These are phyloP conservation scores for Leccinum disarticulatum DNA, from an alignment of 768 basidiomycete genomes.

Conservation along the genomic window DNA sequence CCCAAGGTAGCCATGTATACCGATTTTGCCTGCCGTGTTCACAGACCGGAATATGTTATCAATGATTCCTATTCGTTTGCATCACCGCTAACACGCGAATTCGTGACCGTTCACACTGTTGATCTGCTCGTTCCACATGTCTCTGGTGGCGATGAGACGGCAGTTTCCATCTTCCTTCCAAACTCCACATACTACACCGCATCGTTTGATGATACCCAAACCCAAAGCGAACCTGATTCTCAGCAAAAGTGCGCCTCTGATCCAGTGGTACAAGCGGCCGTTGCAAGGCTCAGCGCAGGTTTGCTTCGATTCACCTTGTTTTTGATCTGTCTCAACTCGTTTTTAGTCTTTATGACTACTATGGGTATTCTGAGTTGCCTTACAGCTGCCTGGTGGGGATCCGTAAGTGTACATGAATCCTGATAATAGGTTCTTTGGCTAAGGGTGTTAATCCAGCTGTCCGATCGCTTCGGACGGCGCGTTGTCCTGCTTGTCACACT, in stretches of 20 bases:
- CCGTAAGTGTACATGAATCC: conserved; percentile 45
- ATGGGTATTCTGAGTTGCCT: conserved; percentile 75
- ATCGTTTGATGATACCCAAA: neutral
- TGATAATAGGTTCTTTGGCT: neutral
- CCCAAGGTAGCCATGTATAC: conserved; percentile 76
- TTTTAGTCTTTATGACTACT: conserved; percentile 57
- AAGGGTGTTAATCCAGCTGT: conserved; percentile 45
- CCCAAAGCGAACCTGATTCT: neutral
- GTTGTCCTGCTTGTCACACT: conserved; percentile 60
- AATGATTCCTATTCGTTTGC: neutral
- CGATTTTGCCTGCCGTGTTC: conserved; percentile 63
- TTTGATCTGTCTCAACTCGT: conserved; percentile 1
- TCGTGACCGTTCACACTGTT: neutral
- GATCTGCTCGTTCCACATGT: neutral
- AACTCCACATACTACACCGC: conserved; percentile 1
- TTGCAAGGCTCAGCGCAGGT: conserved; percentile 66
- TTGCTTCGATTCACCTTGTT: conserved; percentile 17
- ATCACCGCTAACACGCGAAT: neutral
- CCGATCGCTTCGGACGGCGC: conserved; percentile 76
- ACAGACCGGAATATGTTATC: conserved; percentile 52
- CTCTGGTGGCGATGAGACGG: neutral
- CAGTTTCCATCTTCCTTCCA: conserved; percentile 5
- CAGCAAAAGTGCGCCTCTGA: conserved; percentile 55
- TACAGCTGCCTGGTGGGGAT: conserved; percentile 86
- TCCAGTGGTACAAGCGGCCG: conserved; percentile 70